Conservation (phyloP, 139 green algal species). For the Haematococcus lacustris region DNA sequence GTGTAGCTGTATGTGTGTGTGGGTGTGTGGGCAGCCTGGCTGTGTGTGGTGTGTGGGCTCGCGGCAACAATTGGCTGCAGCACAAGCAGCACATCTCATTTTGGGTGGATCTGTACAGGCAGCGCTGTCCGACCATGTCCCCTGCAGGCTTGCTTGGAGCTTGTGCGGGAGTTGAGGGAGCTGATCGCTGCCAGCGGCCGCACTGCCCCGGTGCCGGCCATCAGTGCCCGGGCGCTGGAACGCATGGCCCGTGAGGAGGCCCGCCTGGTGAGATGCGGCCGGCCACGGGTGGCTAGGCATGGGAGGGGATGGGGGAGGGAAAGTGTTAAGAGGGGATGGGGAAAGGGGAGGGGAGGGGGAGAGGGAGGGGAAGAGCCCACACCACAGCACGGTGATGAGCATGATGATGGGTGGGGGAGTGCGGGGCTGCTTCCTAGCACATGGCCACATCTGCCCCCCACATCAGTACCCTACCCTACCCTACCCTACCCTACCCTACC, state of each 20-base stretch:
- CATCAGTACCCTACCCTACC: no score
- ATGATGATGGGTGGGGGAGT: neutral
- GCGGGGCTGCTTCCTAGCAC: neutral
- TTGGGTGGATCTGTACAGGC: neutral
- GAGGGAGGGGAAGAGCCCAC: slow-evolving; percentile 2
- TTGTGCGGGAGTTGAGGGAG: slow-evolving; percentile 42
- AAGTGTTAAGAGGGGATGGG: no score
- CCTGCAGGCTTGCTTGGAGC: slow-evolving; percentile 1
- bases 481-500: no score
- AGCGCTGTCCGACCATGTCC: neutral
- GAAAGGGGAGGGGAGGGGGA: no score
- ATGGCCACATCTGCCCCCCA: no score
- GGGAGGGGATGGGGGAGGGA: neutral
- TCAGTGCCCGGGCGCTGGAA: slow-evolving; percentile 36
- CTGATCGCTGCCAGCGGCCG: slow-evolving; percentile 44
- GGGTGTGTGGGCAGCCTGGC: neutral
- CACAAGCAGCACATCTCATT: neutral
- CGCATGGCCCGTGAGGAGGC: slow-evolving; percentile 28
- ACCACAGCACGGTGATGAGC: neutral
- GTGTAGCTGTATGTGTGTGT: no score
- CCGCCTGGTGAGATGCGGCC: slow-evolving; percentile 6
- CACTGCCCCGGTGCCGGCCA: slow-evolving; percentile 35
- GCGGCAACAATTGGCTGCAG: no score
- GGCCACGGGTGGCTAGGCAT: neutral
- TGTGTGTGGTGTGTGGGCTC: no score